phyloP scores from a whole-genome alignment of 768 basidiomycete species.

The Trametes gibbosa region DNA sequence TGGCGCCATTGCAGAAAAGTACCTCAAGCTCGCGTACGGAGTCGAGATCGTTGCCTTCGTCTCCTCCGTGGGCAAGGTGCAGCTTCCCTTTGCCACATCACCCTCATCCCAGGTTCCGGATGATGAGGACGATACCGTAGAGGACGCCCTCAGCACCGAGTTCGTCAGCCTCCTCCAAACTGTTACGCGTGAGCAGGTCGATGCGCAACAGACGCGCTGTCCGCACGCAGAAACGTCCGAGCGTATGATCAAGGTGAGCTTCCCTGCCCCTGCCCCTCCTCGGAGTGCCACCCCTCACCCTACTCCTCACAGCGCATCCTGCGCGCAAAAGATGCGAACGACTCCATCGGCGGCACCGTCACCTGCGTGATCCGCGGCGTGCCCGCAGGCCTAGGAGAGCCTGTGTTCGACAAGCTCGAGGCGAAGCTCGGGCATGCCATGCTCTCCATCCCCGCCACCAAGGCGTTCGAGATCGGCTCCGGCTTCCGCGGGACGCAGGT shows the following conservation, averaged over 20 bases:
- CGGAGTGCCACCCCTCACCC: neutral
- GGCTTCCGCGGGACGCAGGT: slow-evolving; percentile 95
- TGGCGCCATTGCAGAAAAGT: slow-evolving; percentile 96
- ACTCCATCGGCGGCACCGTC: slow-evolving; percentile 98
- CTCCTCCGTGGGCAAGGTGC: slow-evolving; percentile 91
- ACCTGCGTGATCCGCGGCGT: slow-evolving; percentile 93
- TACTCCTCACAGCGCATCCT: slow-evolving; percentile 72
- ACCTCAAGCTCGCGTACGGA: slow-evolving; percentile 81
- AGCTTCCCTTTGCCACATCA: slow-evolving; percentile 57
- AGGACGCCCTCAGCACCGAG: slow-evolving; percentile 80
- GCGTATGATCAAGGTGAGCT: slow-evolving; percentile 78
- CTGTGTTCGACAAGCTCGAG: slow-evolving; percentile 98
- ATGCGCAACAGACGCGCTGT: slow-evolving; percentile 83
- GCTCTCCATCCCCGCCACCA: slow-evolving; percentile 98
- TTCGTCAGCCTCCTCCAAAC: slow-evolving; percentile 76
- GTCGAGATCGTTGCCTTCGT: slow-evolving; percentile 98
- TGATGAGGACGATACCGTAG: slow-evolving; percentile 49
- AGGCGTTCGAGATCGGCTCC: slow-evolving; percentile 96
- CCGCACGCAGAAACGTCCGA: slow-evolving; percentile 88
- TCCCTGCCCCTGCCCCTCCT: slow-evolving; percentile 1
- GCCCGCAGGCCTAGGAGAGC: slow-evolving; percentile 92
- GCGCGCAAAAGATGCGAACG: slow-evolving; percentile 83
- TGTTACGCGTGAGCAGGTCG: slow-evolving; percentile 85
- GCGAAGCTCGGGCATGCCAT: slow-evolving; percentile 95
- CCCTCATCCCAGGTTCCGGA: slow-evolving; percentile 40